Conservation (phyloP, 1,284 basidiomycete species). For the Golubevia sp. region DNA sequence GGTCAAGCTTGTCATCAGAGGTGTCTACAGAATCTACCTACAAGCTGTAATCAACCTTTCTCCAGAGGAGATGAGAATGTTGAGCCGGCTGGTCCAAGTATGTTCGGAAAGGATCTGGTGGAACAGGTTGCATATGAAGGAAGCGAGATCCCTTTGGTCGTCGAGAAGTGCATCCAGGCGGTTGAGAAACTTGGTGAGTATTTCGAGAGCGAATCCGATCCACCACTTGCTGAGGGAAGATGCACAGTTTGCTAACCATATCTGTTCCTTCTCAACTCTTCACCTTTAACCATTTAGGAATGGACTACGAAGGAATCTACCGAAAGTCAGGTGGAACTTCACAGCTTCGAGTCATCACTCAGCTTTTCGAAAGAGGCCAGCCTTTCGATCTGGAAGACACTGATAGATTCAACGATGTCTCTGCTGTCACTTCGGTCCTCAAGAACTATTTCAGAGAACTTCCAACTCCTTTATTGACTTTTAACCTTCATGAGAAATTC, state of each 20-base stretch:
- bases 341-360: constrained; percentile 89
- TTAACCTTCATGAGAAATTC: constrained; percentile 87
- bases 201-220: constrained; percentile 39
- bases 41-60: constrained; percentile 44
- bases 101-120: constrained; percentile 84
- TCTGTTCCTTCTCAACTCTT: constrained; percentile 3
- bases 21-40: constrained; percentile 40
- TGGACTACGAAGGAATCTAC: constrained; percentile 94
- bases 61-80: constrained; percentile 30
- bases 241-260: too few species aligned
- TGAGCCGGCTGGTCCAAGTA: constrained; percentile 67
- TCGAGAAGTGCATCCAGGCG: constrained; percentile 91
- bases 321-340: constrained; percentile 93
- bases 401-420: constrained; percentile 94
- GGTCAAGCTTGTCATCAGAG: constrained; percentile 41
- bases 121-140: constrained; percentile 82
- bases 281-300: constrained; percentile 65
- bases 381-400: constrained; percentile 85
- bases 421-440: constrained; percentile 91
- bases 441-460: constrained; percentile 95
- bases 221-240: too few species aligned
- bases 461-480: constrained; percentile 87
- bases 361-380: constrained; percentile 90
- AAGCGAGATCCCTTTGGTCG: constrained; percentile 79
- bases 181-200: constrained; percentile 83